Base-by-base conservation (phyloP, 371 early-diverging fungal genomes). In the Zopfochytrium polystomum region DNA sequence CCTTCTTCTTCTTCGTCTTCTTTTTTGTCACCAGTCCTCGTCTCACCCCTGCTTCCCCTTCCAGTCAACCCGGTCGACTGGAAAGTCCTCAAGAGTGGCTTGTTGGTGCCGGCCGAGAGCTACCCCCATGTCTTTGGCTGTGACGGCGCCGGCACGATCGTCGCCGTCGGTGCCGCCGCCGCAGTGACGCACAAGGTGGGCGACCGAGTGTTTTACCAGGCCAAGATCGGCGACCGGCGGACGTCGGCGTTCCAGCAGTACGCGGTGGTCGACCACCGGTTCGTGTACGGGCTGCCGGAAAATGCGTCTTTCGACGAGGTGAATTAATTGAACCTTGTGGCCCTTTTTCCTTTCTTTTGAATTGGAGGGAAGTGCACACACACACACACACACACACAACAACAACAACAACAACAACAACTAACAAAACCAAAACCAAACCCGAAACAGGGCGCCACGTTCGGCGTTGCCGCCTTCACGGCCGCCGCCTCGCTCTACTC, bases 141-240 rank as follows among this genome's bases (percentile, higher is more conserved):
- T 26, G 65, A 65, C 44, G 58, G 52, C 30, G 51, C 65, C 31
- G 65, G 65, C n/a, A 23, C 23, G 7, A 44, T 65, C 31, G 59
- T 45, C 9, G 25, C 33, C 20, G 59, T 59, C 18, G 38, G 38
- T 11, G 52, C 46, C 32, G 2, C 6, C 13, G 35, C 13, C 18
- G 65, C 53, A n/a, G 45, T 32, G 26, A 30, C 18, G 9, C 26
- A 32, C 38, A 52, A 52, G 46, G 57, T 56, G 13, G 65, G 65
- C 52, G 59, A 58, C 22, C 51, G 60, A 4, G 65, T 65, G 1
- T 63, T 62, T 38, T 53, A 54, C 55, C 53, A 62, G 31, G 62
- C 53, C 7, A 11, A 33, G 31, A 62, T 62, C 47, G 62, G 55
- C 7, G 29, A 55, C 26, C 25, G 26, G n/a, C 42, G 13, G 9